Conservation (phyloP, 495 filamentous ascomycete species). For the Astrocystis sublimbata region DNA sequence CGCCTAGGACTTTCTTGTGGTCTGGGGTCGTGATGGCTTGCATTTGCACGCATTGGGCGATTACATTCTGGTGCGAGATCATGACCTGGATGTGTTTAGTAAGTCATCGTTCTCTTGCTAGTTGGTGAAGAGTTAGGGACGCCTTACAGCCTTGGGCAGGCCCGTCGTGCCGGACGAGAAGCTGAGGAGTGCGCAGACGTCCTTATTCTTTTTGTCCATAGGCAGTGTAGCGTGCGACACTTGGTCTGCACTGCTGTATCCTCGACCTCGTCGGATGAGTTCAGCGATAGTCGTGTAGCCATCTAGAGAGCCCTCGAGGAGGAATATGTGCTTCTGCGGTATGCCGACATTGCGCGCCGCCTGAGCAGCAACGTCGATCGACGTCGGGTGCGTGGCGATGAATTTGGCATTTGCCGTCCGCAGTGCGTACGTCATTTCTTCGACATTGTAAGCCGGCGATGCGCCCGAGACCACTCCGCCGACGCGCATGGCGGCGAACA, state of each 20-base stretch:
- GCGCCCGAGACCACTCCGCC: slow-evolving; percentile 57
- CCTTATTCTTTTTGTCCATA: slow-evolving; percentile 50
- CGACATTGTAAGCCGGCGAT: slow-evolving; percentile 59
- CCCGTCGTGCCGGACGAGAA: slow-evolving; percentile 59
- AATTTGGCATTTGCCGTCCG: slow-evolving; percentile 54
- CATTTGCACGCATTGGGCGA: slow-evolving; percentile 62
- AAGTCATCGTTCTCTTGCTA: neutral
- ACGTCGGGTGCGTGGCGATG: slow-evolving; percentile 55
- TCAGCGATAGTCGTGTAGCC: slow-evolving; percentile 46
- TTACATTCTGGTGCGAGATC: slow-evolving; percentile 64
- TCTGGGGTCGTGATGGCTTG: slow-evolving; percentile 47
- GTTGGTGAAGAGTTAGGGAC: neutral
- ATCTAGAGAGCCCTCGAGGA: slow-evolving; percentile 54
- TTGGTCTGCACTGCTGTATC: slow-evolving; percentile 34
- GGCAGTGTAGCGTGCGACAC: slow-evolving; percentile 46
- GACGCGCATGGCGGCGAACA: slow-evolving; percentile 54
- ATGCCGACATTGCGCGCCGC: slow-evolving; percentile 57
- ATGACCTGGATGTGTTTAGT: slow-evolving; percentile 43
- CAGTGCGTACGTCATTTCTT: slow-evolving; percentile 64
- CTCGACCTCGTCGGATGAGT: slow-evolving; percentile 47
- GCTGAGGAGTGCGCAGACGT: slow-evolving; percentile 57
- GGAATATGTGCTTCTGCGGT: slow-evolving; percentile 49
- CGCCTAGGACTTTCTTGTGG: slow-evolving; percentile 52
- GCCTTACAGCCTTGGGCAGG: slow-evolving; percentile 50
- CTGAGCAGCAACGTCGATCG: slow-evolving; percentile 50